Base-by-base conservation (phyloP, 148 eudicot species). In the Rhododendron ovatum region DNA sequence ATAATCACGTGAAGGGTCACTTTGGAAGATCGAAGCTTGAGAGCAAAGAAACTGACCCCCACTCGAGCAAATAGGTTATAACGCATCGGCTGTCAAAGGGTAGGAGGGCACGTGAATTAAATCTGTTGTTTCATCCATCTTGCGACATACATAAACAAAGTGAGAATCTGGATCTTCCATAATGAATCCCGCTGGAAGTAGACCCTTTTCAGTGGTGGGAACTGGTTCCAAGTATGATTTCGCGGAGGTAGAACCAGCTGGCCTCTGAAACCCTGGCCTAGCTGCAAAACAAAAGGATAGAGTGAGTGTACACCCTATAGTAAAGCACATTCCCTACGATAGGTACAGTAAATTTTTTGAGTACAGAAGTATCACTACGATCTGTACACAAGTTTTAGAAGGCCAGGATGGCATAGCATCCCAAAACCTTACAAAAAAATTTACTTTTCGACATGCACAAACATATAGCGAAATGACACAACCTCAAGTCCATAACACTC, bases 161-260 rank as follows among this genome's bases (percentile, higher is more conserved):
- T 96, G 98, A 55, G 96, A 96, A 85, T 96, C 98, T 57, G 98
- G 98, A 88, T 96, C 99, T 88, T 95, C 95, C 89, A 95, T 15
- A 84, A 87, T 89, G 89, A 88, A 94, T 82, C 90, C 94, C 6
- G 93, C 89, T 1, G 93, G 93, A 81, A 95, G 94, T 81, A 90
- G 85, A 50, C 98, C 99, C n/a, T 89, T 87, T 79, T 95, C 98
- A 0, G 95, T 91, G 86, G 86, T 84, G 86, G 96, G 93, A 86
- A 94, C 89, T 11, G 94, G 96, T 61, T 94, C 96, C 87, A 91
- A 84, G 88, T 67, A 85, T 20, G 98, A 86, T 85, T 88, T 93
- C 20, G 88, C 43, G 55, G 96, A 86, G 28, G 92, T 86, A 26
- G 91, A 87, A 45, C 91, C 91, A 48, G 88, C 82, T 51, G 90